Evolutionary conservation across 768 basidiomycete species (phyloP).

Genomic region (Candolleomyces aberdarensis): DNA sequence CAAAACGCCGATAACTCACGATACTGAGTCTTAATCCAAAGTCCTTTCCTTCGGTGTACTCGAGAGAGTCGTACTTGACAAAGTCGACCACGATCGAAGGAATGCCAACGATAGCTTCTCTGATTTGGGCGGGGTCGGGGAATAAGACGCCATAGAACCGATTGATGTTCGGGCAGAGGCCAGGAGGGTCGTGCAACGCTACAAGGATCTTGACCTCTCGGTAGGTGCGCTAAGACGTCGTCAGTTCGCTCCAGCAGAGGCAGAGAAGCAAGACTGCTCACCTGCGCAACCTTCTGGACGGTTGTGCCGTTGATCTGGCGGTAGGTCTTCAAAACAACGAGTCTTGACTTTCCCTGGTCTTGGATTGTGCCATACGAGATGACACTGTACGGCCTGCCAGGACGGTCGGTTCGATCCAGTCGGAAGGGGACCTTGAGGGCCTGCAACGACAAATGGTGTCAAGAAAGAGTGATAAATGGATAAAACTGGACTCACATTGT

Average conservation of each 20-base stretch:
- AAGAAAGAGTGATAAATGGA: too few relatives aligned
- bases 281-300: neutral
- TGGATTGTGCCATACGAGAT: neutral
- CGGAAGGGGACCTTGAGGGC: too few relatives aligned
- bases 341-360: neutral
- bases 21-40: neutral
- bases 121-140: neutral
- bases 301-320: neutral
- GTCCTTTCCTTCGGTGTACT: neutral
- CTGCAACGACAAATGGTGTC: too few relatives aligned
- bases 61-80: neutral
- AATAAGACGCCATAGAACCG: neutral
- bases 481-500: too few relatives aligned
- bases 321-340: neutral
- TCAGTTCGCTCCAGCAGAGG: neutral
- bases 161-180: neutral
- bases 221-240: neutral
- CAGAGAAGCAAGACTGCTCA: neutral
- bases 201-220: neutral
- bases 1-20: neutral
- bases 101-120: neutral
- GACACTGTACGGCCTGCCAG: neutral
- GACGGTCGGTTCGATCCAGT: too few relatives aligned
- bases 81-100: neutral
- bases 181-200: neutral